Evolutionary conservation across 163 green algal species (phyloP).

Genomic region (Chlamydomonas reinhardtii): DNA sequence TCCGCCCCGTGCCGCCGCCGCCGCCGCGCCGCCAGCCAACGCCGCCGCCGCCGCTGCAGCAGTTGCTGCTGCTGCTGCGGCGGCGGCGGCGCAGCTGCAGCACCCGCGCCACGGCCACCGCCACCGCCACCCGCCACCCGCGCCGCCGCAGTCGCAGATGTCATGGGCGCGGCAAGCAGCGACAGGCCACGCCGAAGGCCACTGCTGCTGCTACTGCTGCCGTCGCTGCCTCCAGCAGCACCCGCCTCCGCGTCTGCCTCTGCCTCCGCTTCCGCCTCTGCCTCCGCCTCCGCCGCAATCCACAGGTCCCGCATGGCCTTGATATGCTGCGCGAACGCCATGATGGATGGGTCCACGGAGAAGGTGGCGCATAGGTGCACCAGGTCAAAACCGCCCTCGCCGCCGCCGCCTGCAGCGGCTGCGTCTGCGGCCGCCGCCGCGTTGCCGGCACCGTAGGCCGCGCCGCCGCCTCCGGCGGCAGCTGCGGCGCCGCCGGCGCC

Average conservation of each 20-base stretch:
- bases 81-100: background rate
- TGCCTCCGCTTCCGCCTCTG: background rate
- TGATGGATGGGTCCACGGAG: conserved; percentile 77
- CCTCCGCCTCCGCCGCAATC: background rate
- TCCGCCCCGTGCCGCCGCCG: conserved; percentile 32
- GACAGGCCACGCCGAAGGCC: conserved; percentile 1
- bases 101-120: too few species aligned
- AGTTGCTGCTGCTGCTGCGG: background rate
- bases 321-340: conserved; percentile 73
- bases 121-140: too few species aligned
- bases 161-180: background rate
- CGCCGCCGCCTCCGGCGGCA: background rate
- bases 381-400: conserved; percentile 59
- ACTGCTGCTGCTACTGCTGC: background rate
- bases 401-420: background rate
- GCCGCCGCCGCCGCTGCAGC: background rate
- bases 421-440: background rate
- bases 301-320: conserved; percentile 49
- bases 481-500: too few species aligned
- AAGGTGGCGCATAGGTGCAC: conserved; percentile 83
- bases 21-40: background rate
- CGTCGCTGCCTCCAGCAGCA: too few species aligned
- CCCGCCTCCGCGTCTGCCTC: background rate
- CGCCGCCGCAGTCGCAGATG: background rate
- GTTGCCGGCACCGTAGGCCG: background rate